These are phyloP conservation scores for Adansonia rubrostipa DNA, from an alignment of 441 rosid genomes.

Conservation along the genomic window DNA sequence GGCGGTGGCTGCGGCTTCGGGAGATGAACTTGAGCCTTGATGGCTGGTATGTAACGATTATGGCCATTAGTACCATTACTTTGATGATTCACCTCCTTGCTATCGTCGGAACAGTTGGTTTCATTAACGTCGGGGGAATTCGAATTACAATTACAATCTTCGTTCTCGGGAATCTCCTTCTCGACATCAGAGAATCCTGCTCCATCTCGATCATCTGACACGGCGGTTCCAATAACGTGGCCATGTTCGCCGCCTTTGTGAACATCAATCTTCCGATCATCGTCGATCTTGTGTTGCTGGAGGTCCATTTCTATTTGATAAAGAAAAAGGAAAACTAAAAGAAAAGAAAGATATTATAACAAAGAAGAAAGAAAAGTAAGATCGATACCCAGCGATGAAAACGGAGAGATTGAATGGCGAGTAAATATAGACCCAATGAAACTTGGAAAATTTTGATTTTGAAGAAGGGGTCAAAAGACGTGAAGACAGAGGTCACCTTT, in stretches of 20 bases:
- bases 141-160: background rate
- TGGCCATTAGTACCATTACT: background rate
- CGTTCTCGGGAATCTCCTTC: background rate
- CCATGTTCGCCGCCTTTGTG: background rate
- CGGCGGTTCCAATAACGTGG: background rate
- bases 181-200: constrained; percentile 14
- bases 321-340: background rate
- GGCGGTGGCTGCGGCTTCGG: constrained; percentile 80
- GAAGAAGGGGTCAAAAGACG: constrained; percentile 20
- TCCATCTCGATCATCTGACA: background rate
- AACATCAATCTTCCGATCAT: background rate
- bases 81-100: background rate
- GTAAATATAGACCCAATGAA: background rate
- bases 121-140: background rate
- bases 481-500: background rate
- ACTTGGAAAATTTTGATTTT: background rate
- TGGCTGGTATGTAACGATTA: constrained; percentile 20
- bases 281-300: background rate
- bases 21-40: constrained; percentile 65
- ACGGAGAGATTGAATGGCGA: constrained; percentile 34
- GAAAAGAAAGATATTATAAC: background rate
- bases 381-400: constrained; percentile 28
- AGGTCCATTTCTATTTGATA: background rate
- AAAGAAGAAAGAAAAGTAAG: background rate
- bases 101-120: background rate